Conservation (phyloP, 2,329 filamentous ascomycete genomes). For the Stenocarpella maydis region DNA sequence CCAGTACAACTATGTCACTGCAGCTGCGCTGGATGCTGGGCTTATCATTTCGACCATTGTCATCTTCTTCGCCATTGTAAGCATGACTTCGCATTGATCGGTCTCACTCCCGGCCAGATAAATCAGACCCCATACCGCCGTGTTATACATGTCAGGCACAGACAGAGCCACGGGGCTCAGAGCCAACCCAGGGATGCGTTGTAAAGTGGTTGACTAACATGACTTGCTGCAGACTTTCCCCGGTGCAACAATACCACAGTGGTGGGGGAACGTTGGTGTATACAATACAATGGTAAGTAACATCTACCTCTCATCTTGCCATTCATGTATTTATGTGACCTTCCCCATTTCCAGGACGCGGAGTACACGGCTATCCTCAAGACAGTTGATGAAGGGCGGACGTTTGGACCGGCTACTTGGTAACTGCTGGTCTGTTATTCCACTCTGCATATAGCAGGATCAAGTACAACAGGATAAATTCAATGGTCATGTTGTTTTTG, state of each 20-base stretch:
- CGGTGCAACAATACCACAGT: constrained; percentile 48
- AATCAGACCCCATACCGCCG: too few relatives aligned
- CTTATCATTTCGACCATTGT: constrained; percentile 49
- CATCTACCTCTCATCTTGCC: background rate
- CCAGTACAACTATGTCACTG: constrained; percentile 55
- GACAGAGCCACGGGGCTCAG: too few relatives aligned
- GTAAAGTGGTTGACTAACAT: background rate
- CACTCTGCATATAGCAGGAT: too few relatives aligned
- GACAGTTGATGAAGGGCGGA: constrained; percentile 43
- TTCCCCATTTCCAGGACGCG: constrained; percentile 44
- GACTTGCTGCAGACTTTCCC: constrained; percentile 42
- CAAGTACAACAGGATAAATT: too few relatives aligned
- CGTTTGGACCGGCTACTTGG: constrained; percentile 51
- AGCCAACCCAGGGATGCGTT: background rate
- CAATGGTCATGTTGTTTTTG: too few relatives aligned
- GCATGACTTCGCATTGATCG: background rate
- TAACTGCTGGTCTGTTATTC: constrained; percentile 24
- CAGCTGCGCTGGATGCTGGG: constrained; percentile 50
- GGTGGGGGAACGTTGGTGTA: constrained; percentile 62
- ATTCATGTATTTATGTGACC: constrained; percentile 37
- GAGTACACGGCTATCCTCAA: constrained; percentile 43
- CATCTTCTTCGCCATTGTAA: constrained; percentile 47
- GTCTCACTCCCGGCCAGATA: background rate
- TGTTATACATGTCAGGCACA: background rate
- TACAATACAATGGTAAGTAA: constrained; percentile 52